Evolutionary conservation across 441 rosid genomes (phyloP).

Genomic region (Bocquillonia castaneifolia): DNA sequence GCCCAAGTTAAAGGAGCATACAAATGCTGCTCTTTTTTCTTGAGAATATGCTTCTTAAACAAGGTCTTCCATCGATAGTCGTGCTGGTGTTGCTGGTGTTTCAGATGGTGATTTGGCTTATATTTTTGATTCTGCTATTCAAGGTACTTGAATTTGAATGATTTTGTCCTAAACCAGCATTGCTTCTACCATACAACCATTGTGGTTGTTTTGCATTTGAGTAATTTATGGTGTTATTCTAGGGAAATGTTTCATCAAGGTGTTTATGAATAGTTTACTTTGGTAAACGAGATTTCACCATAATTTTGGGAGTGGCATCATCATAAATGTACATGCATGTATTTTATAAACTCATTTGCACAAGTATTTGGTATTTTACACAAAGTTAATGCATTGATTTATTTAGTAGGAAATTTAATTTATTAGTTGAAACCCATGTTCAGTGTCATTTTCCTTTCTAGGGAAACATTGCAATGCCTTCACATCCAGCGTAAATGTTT

Average conservation of each 20-base stretch:
- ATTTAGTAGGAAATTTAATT: neutral
- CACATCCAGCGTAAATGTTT: neutral
- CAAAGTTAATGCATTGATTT: neutral
- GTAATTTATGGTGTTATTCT: neutral
- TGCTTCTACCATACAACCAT: neutral
- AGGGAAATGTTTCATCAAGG: too few species aligned
- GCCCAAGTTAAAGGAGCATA: constrained; percentile 67
- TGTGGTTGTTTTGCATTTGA: neutral
- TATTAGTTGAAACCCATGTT: too few species aligned
- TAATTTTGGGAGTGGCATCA: too few species aligned
- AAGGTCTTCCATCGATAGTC: constrained; percentile 38
- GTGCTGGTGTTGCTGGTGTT: constrained; percentile 41
- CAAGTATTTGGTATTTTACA: neutral
- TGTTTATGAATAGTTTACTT: too few species aligned
- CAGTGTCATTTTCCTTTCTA: neutral
- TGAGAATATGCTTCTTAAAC: constrained; percentile 72
- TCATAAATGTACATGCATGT: too few species aligned
- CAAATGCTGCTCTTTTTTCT: constrained; percentile 87
- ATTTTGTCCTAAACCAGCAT: neutral
- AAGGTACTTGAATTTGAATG: constrained; percentile 46
- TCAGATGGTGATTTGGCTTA: constrained; percentile 53
- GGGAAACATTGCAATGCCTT: neutral
- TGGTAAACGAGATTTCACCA: too few species aligned
- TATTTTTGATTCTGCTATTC: constrained; percentile 80
- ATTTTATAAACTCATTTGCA: neutral